A percentile compares a stretch with the other conserved stretches of the same genome.
Conservation (phyloP, 176 grass and related monocot genomes). For the Ensete glaucum region DNA sequence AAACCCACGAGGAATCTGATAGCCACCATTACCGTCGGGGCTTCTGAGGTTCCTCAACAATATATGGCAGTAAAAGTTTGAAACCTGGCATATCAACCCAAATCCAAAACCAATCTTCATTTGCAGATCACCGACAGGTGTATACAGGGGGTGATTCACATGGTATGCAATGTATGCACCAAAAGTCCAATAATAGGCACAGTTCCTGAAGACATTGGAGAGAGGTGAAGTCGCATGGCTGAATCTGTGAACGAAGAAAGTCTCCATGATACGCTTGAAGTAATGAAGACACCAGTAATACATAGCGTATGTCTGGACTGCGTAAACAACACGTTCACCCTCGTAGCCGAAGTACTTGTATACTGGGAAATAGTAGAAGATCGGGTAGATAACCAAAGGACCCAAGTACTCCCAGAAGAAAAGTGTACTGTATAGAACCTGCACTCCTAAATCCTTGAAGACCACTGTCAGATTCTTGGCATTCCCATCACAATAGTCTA, state of each 20-base stretch:
- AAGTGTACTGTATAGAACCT: conserved; percentile 73
- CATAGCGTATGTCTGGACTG: conserved; percentile 86
- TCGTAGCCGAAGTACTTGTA: conserved; percentile 86
- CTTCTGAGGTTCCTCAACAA: conserved; percentile 88
- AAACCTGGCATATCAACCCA: conserved; percentile 60
- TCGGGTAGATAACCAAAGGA: conserved; percentile 74
- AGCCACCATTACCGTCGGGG: conserved; percentile 62
- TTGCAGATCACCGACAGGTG: conserved; percentile 64
- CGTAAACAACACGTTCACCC: conserved; percentile 47
- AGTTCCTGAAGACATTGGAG: conserved; percentile 85
- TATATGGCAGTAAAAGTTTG: conserved; percentile 95
- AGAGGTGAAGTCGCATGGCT: conserved; percentile 89
- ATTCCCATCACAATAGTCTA: conserved; percentile 68
- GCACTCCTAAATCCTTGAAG: conserved; percentile 82
- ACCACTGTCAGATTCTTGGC: conserved; percentile 56
- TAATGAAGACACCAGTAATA: conserved; percentile 96
- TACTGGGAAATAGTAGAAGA: conserved; percentile 80
- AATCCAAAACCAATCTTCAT: conserved; percentile 89
- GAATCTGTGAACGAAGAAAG: conserved; percentile 89
- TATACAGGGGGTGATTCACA: conserved; percentile 87
- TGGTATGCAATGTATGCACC: conserved; percentile 83
- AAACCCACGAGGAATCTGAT: conserved; percentile 86
- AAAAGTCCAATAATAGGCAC: conserved; percentile 94
- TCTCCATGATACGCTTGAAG: conserved; percentile 91
- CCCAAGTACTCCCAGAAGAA: conserved; percentile 97